Evolutionary conservation across 331 rosid species (phyloP), one percentile per base, ranked within the genome.

Genomic region (Stylosanthes scabra): DNA sequence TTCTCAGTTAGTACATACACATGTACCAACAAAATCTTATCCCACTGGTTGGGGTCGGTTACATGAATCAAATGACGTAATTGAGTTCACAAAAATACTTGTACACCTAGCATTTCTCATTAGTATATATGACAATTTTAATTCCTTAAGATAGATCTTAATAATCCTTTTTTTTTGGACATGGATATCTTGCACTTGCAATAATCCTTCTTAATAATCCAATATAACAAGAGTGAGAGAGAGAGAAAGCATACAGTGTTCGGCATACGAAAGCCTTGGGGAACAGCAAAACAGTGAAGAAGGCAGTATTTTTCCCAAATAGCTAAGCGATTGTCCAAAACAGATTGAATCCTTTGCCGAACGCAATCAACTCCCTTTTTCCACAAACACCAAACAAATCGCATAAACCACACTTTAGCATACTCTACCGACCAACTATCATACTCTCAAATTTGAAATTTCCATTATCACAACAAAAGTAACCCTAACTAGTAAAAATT

Each of bases 301-400:
- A 83, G 89, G 74, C 90, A 86, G 63, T 86, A 88, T 56, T 82
- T 78, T 88, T 92, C 98, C 99, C 97, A 95, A 85, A 81, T 77
- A 27, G 74, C 74, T 16, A 95, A 80, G 75, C 86, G 77, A 72
- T 83, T 83, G 79, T 87, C 90, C 80, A 90, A 68, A 71, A 73
- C 86, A 12, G 88, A 89, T 59, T 88, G 89, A 74, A 90, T 79
- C 68, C 45, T 63, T 4, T 74, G 34, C 20, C 80, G 90, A 67
- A 88, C 61, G 8, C 71, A 46, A 76, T 80, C 77, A 27, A 90
- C 65, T 15, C 93, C 97, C 99, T 95, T 66, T 66, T 95, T 66
- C 54, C 51, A 81, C 6, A 67, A 44, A 31, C 37, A 31, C 37
- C 37, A 9, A 46, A 46, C 7, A 31, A 51, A 46, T 11, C 7